Percentiles rank a stretch among this genome's conserved stretches.
phyloP scores from a whole-genome alignment of 257 asterid genomes.

The Solanum virginianum region DNA sequence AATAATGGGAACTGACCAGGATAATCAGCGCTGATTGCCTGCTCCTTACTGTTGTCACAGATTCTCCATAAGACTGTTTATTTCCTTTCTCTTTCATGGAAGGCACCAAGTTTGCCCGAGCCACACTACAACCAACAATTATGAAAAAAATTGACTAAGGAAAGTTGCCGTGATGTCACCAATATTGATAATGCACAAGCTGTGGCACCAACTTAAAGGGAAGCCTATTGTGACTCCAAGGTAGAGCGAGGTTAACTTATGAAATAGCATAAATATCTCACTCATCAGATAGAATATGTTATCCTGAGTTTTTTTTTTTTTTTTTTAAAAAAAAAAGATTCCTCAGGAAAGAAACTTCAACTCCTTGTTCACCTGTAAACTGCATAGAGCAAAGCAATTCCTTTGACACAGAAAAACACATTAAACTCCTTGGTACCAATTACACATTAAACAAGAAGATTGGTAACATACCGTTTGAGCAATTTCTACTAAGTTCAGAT shows the following conservation, averaged over 20 bases:
- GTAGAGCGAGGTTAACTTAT: neutral
- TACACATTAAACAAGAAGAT: neutral
- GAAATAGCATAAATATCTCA: neutral
- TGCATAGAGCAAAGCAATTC: neutral
- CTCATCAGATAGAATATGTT: neutral
- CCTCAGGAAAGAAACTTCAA: neutral
- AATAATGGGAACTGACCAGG: slow-evolving; percentile 42
- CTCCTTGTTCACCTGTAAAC: neutral
- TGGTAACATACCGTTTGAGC: neutral
- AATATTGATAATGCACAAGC: neutral
- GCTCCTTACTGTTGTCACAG: slow-evolving; percentile 25
- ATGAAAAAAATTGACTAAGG: neutral
- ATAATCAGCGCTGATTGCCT: slow-evolving; percentile 39
- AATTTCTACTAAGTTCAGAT: neutral
- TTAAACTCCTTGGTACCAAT: neutral
- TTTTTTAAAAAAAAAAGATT: neutral
- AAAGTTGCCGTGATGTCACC: neutral
- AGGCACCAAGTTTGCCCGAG: slow-evolving; percentile 29
- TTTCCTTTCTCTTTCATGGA: slow-evolving; percentile 24
- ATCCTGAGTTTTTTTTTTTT: neutral
- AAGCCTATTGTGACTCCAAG: neutral
- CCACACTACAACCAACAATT: slow-evolving; percentile 33
- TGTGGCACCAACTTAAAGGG: neutral
- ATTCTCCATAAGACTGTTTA: slow-evolving; percentile 15
- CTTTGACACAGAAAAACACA: neutral